Evolutionary conservation across 441 rosid species (phyloP).

Genomic region (Populus tomentosa): DNA sequence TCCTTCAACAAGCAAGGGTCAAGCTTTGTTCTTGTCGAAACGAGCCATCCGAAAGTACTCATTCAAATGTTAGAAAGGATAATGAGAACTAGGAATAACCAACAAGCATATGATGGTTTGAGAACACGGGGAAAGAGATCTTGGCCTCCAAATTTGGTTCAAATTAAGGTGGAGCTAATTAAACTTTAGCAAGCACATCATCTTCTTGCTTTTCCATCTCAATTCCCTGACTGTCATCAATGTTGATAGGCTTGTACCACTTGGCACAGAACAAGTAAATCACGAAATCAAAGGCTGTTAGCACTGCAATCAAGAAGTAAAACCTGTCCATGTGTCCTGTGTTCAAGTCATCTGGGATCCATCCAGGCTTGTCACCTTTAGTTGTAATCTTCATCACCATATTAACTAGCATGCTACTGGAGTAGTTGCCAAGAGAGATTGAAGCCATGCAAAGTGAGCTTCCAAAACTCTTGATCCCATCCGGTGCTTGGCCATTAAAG

Average conservation of each 20-base stretch:
- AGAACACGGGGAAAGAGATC: neutral
- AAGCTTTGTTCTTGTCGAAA: conserved; percentile 12
- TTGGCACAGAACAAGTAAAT: conserved; percentile 61
- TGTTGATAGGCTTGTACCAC: conserved; percentile 67
- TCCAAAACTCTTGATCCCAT: conserved; percentile 87
- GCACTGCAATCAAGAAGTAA: conserved; percentile 58
- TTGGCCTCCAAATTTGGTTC: neutral
- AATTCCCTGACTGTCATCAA: conserved; percentile 27
- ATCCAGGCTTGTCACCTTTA: conserved; percentile 53
- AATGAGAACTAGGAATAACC: neutral
- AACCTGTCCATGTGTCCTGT: conserved; percentile 75
- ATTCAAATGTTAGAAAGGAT: neutral
- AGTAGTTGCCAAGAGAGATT: conserved; percentile 80
- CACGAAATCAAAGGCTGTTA: conserved; percentile 63
- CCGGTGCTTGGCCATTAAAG: conserved; percentile 85
- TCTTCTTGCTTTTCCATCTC: conserved; percentile 14
- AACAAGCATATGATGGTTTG: neutral
- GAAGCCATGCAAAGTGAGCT: conserved; percentile 35
- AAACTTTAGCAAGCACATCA: conserved; percentile 19
- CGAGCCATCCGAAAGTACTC: neutral
- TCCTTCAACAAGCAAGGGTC: conserved; percentile 15
- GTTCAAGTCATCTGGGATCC: conserved; percentile 78
- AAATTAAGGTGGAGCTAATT: neutral
- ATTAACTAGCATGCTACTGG: conserved; percentile 66
- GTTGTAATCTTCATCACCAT: conserved; percentile 69